A percentile compares a stretch with the other conserved stretches of the same genome.
phyloP scores from a whole-genome alignment of 1,139 yeast genomes.

The Protomyces inouyei region DNA sequence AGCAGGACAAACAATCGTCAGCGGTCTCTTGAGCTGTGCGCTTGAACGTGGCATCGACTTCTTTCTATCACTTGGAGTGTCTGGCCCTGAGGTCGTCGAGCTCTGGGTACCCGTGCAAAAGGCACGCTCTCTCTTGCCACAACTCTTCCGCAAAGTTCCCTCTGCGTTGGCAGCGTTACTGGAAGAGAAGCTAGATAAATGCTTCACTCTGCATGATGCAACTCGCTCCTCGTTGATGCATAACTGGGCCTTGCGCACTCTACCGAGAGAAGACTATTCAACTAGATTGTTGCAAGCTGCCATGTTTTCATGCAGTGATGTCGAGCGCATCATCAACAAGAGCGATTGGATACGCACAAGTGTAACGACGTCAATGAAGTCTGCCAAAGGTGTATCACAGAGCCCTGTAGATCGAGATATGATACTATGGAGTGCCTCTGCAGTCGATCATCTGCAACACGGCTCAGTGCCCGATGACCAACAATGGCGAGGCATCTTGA shows the following conservation, averaged over 20 bases:
- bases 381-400: not conserved
- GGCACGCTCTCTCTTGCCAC: constrained; percentile 7
- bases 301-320: not conserved
- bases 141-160: not conserved
- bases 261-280: constrained; percentile 12
- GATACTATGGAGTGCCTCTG: not conserved
- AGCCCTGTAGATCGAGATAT: not conserved
- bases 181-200: constrained; percentile 3
- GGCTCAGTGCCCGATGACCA: not conserved
- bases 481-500: not conserved
- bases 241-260: constrained; percentile 1
- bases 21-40: not conserved
- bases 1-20: constrained; percentile 1
- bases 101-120: constrained; percentile 5
- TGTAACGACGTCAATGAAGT: not conserved
- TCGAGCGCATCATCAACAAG: not conserved
- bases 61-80: not conserved
- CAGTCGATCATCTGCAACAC: not conserved
- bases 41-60: constrained; percentile 7
- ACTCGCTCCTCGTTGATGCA: constrained; percentile 11
- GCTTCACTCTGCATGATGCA: constrained; percentile 10
- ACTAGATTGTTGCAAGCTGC: not conserved
- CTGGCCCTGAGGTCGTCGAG: constrained; percentile 13
- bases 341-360: constrained; percentile 9
- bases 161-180: not conserved